Evolutionary conservation across 257 asterid genomes (phyloP).

Genomic region (Solanum chmielewskii): DNA sequence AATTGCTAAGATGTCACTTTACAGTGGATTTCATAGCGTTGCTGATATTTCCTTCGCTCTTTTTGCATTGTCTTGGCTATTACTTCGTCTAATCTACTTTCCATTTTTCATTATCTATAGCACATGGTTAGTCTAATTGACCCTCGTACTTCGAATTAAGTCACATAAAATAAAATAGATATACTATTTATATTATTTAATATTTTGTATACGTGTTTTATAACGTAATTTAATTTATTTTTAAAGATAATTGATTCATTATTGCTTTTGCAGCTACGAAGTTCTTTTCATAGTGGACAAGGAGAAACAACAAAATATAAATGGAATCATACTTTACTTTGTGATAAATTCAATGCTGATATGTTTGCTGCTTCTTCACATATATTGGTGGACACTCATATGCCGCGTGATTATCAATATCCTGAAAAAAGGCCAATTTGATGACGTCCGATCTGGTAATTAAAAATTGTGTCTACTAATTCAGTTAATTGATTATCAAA

Average conservation of each 20-base stretch:
- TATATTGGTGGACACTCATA: slow-evolving; percentile 14
- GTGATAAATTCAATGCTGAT: slow-evolving; percentile 11
- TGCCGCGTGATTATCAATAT: slow-evolving; percentile 2
- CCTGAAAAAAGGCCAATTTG: slow-evolving; percentile 5
- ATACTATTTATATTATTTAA: too few relatives aligned
- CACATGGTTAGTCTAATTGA: neutral
- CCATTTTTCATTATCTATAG: slow-evolving; percentile 13
- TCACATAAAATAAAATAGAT: too few relatives aligned
- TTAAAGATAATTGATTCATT: neutral
- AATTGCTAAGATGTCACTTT: slow-evolving; percentile 13
- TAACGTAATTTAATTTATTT: neutral
- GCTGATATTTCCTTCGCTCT: slow-evolving; percentile 11
- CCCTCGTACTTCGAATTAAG: too few relatives aligned
- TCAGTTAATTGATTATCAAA: neutral
- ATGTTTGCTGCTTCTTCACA: slow-evolving; percentile 10
- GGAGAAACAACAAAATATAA: neutral
- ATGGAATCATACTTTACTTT: neutral
- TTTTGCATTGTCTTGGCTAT: slow-evolving; percentile 16
- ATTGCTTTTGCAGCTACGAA: slow-evolving; percentile 7
- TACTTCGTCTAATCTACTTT: slow-evolving; percentile 6
- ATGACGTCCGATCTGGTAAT: slow-evolving; percentile 20
- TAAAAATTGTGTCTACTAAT: accelerated
- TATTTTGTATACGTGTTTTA: neutral
- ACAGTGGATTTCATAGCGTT: slow-evolving; percentile 6
- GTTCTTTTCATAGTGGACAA: slow-evolving; percentile 1